Evolutionary conservation across 2,329 filamentous ascomycete genomes (phyloP).

Genomic region (Fusarium marasasianum): DNA sequence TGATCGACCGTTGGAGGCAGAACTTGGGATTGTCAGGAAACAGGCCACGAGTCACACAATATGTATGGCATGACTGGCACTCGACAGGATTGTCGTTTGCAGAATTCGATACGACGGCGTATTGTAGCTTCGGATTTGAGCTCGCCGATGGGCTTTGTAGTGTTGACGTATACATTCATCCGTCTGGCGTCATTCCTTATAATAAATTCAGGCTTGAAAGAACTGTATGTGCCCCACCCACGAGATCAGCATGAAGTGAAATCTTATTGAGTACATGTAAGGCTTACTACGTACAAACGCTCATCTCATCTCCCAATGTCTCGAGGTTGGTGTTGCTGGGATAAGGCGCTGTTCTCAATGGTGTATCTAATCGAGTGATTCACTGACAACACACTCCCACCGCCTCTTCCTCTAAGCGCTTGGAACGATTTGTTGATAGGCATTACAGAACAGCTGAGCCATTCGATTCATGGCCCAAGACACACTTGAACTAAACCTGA

Average conservation of each 20-base stretch:
- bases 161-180: slow-evolving; percentile 37
- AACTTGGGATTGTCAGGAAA: slow-evolving; percentile 10
- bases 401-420: slow-evolving; percentile 36
- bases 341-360: background rate
- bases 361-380: background rate
- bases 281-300: slow-evolving; percentile 5
- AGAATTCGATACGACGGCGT: background rate
- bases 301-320: slow-evolving; percentile 13
- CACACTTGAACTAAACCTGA: slow-evolving; percentile 36
- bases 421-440: slow-evolving; percentile 22
- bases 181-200: slow-evolving; percentile 40
- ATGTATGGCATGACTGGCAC: background rate
- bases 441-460: background rate
- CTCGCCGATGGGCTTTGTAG: background rate
- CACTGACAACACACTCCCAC: slow-evolving; percentile 24
- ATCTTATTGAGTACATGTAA: slow-evolving; percentile 16
- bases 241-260: slow-evolving; percentile 20
- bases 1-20: background rate
- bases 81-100: background rate
- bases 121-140: slow-evolving; percentile 8
- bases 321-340: slow-evolving; percentile 6
- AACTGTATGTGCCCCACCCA: slow-evolving; percentile 7
- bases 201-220: background rate
- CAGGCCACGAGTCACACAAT: slow-evolving; percentile 13
- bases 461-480: slow-evolving; percentile 31